Percentiles rank a stretch among this genome's conserved stretches.
Conservation (phyloP, 129 eudicot genomes). For the Helichrysum umbraculigerum region DNA sequence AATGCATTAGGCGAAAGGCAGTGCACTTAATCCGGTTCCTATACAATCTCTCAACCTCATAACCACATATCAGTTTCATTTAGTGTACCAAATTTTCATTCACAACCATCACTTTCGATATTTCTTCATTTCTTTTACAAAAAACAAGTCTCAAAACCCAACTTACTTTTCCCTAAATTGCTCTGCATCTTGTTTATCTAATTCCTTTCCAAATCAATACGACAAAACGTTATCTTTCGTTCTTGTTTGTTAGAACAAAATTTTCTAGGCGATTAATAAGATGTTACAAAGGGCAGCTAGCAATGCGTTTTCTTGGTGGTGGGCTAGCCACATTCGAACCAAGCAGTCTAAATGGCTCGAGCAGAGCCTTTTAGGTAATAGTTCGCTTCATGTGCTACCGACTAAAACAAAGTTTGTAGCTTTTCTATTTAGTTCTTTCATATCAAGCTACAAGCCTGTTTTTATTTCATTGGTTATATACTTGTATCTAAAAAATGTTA, state of each 20-base stretch:
- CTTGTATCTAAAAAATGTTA: background rate
- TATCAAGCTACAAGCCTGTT: background rate
- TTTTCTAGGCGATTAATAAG: constrained; percentile 20
- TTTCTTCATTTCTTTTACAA: constrained; percentile 5
- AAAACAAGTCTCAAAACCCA: constrained; percentile 26
- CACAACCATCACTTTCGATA: constrained; percentile 16
- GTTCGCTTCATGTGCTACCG: background rate
- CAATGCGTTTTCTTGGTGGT: constrained; percentile 68
- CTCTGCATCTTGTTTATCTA: background rate
- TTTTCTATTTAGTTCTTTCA: background rate
- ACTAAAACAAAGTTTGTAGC: background rate
- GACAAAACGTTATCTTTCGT: background rate
- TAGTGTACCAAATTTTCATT: constrained; percentile 23
- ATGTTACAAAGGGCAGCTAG: constrained; percentile 72
- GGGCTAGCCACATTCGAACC: constrained; percentile 69
- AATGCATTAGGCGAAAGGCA: constrained; percentile 18
- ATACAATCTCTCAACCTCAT: constrained; percentile 37
- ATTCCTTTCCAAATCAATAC: background rate
- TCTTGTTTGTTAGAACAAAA: background rate
- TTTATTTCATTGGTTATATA: background rate
- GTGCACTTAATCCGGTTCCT: constrained; percentile 31
- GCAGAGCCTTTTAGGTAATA: constrained; percentile 50
- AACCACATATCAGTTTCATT: constrained; percentile 16
- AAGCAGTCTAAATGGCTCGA: constrained; percentile 65
- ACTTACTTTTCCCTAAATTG: background rate